Evolutionary conservation across 225 moss, liverwort and hornwort species (phyloP).

Genomic region (Takakia lepidozioides): DNA sequence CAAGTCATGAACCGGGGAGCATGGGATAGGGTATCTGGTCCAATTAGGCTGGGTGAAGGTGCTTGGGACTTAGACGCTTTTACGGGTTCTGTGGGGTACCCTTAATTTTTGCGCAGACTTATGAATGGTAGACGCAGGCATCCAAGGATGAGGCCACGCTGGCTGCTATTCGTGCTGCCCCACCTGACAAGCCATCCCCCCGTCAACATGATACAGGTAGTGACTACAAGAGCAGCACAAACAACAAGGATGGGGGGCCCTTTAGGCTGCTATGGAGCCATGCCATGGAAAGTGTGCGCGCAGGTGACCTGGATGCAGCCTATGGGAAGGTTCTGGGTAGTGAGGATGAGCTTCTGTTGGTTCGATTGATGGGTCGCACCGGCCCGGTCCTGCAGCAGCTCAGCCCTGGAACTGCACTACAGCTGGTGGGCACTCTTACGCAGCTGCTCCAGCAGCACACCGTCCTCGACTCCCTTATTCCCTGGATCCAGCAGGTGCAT

Average conservation of each 20-base stretch:
- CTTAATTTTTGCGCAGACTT: too few species aligned
- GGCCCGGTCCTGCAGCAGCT: constrained; percentile 79
- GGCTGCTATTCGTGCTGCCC: constrained; percentile 68
- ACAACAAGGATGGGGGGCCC: constrained; percentile 34
- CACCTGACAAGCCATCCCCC: constrained; percentile 16
- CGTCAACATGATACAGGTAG: constrained; percentile 24
- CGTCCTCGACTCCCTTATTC: constrained; percentile 66
- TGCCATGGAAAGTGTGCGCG: constrained; percentile 67
- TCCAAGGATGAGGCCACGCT: constrained; percentile 76
- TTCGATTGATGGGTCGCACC: constrained; percentile 73
- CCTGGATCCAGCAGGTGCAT: constrained; percentile 86
- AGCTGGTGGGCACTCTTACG: constrained; percentile 45
- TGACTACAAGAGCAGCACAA: constrained; percentile 7
- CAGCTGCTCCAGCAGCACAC: constrained; percentile 72
- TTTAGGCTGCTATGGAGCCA: constrained; percentile 94
- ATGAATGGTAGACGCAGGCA: constrained; percentile 71
- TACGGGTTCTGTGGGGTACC: too few species aligned
- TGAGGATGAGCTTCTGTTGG: constrained; percentile 66
- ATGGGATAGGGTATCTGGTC: constrained; percentile 30
- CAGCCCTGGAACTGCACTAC: constrained; percentile 29
- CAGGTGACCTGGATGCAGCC: constrained; percentile 50
- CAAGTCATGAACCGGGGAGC: constrained; percentile 36
- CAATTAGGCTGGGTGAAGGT: constrained; percentile 58
- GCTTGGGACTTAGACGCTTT: too few species aligned
- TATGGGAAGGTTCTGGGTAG: constrained; percentile 68